phyloP scores from a whole-genome alignment of 495 filamentous ascomycete genomes.

The Aspergillus homomorphus region DNA sequence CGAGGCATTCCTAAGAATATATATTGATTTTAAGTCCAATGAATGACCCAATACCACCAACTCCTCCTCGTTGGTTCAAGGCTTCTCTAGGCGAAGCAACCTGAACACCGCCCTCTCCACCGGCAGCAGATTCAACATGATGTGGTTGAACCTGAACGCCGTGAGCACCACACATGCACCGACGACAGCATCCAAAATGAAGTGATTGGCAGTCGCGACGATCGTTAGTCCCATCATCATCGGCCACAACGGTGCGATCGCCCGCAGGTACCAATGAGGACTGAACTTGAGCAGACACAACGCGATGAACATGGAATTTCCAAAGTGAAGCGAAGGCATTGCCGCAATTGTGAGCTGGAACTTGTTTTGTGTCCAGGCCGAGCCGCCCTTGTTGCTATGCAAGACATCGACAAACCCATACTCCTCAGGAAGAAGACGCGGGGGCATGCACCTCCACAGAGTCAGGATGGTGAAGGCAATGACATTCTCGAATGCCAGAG shows the following conservation, averaged over 20 bases:
- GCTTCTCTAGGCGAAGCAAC: conserved; percentile 17
- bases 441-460: conserved; percentile 60
- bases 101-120: conserved; percentile 10
- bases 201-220: conserved; percentile 65
- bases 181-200: conserved; percentile 55
- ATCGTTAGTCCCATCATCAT: conserved; percentile 58
- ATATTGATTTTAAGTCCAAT: not conserved
- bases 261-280: conserved; percentile 35
- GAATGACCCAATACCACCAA: not conserved
- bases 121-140: conserved; percentile 15
- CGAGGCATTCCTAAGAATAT: not conserved
- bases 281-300: conserved; percentile 49
- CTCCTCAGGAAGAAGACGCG: conserved; percentile 56
- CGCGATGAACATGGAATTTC: conserved; percentile 57
- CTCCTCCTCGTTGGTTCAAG: conserved; percentile 1
- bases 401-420: conserved; percentile 63
- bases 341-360: conserved; percentile 53
- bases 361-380: conserved; percentile 58
- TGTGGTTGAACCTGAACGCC: conserved; percentile 45
- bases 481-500: conserved; percentile 58
- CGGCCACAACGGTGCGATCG: conserved; percentile 54
- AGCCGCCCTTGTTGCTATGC: conserved; percentile 51
- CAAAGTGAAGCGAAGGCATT: conserved; percentile 60
- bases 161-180: conserved; percentile 47
- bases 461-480: conserved; percentile 58